Evolutionary conservation across 2,329 filamentous ascomycete species (phyloP), one percentile per base, ranked within the genome.

Genomic region (Mycocentrospora acerina): DNA sequence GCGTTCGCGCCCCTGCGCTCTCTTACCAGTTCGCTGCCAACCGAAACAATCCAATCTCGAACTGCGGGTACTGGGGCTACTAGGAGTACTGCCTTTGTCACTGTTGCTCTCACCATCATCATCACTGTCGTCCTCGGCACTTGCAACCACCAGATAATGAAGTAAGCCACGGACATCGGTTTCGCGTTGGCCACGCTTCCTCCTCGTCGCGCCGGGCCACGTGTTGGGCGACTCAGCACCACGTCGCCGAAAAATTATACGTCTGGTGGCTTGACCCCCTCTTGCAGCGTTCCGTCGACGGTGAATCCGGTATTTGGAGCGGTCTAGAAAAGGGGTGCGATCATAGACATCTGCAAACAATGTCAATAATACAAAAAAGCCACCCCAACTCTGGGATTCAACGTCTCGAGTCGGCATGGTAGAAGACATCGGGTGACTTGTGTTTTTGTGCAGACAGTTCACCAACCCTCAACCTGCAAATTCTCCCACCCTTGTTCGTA

Each of bases 401-500:
- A 18, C 18, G 13, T 11, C 3, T 8, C 11, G 13, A 25, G 30
- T 29, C 22, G 32, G 36, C 22, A 32, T 17, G 27, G 15, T 22
- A 22, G 31, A n/a, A n/a, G n/a, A n/a, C n/a, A n/a, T n/a, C n/a
- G n/a, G n/a, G n/a, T n/a, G n/a, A n/a, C n/a, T n/a, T n/a, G n/a
- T n/a, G n/a, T n/a, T n/a, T n/a, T 33, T 27, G 29, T 18, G 37
- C 28, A 42, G 18, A 32, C 39, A 35, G 35, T 32, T 59, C 51
- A 60, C 58, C 57, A 61, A 46, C 57, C 57, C 49, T 62, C 59
- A 26, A 51, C 50, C 39, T 60, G 54, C 32, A 58, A 34, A 30
- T 59, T 57, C 32, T 42, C 47, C 55, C 51, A 57, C 11, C 37
- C 36, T 26, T 49, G 48, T 17, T 56, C 54, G 13, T 53, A 29